A percentile compares a stretch with the other conserved stretches of the same genome.
phyloP scores from a whole-genome alignment of 805 yeast genomes.

The Cyberlindnera samutprakarnensis region DNA sequence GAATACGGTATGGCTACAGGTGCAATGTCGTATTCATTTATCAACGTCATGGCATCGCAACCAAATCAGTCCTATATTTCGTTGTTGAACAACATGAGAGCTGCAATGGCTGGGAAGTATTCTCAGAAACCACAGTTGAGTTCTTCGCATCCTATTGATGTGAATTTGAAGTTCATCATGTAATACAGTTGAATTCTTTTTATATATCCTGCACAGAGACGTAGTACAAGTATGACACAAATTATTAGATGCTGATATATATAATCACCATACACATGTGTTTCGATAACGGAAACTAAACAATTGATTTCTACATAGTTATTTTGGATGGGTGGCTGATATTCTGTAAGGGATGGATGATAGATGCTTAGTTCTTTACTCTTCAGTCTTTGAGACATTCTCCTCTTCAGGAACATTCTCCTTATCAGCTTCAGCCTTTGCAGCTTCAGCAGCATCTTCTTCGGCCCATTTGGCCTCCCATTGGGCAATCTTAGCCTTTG shows the following conservation, averaged over 20 bases:
- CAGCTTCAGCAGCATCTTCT: slow-evolving; percentile 34
- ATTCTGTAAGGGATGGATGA: no score
- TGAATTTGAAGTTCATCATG: slow-evolving; percentile 33
- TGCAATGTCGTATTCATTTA: slow-evolving; percentile 68
- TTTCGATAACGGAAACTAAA: no score
- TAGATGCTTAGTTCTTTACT: no score
- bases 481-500: slow-evolving; percentile 69
- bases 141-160: slow-evolving; percentile 61
- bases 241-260: no score
- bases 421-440: slow-evolving; percentile 9
- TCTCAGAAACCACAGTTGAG: slow-evolving; percentile 69
- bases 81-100: slow-evolving; percentile 53
- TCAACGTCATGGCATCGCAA: slow-evolving; percentile 45
- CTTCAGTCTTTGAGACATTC: no score
- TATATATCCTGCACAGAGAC: no score
- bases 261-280: no score
- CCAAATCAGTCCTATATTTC: slow-evolving; percentile 54
- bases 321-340: no score
- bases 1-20: slow-evolving; percentile 63
- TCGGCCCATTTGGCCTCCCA: slow-evolving; percentile 46
- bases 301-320: no score
- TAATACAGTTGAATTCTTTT: no score
- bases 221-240: no score
- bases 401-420: slow-evolving; percentile 11
- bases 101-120: slow-evolving; percentile 49